phyloP scores from a whole-genome alignment of 495 filamentous ascomycete species.

The Aspergillus kassunensis region DNA sequence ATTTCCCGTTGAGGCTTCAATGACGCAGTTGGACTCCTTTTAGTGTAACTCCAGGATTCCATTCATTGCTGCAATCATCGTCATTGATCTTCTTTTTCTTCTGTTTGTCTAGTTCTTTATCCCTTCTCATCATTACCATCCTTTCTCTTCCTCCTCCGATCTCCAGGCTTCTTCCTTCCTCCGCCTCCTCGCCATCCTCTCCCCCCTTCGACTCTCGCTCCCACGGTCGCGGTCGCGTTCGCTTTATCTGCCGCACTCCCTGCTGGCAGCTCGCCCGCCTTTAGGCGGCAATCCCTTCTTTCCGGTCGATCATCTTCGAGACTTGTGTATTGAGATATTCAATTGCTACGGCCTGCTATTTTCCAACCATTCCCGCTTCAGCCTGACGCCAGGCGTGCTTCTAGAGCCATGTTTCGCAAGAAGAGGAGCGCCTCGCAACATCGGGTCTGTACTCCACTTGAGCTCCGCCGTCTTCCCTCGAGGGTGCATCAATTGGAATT shows the following conservation, averaged over 20 bases:
- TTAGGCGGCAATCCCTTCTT: neutral
- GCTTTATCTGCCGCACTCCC: neutral
- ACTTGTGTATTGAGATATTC: neutral
- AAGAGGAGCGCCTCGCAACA: conserved; percentile 51
- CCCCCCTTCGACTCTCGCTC: neutral
- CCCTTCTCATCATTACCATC: neutral
- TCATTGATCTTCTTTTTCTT: neutral
- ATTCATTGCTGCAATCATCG: neutral
- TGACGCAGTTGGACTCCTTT: neutral
- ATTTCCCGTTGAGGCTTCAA: neutral
- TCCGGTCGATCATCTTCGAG: neutral
- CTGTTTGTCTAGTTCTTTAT: neutral
- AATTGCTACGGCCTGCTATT: conserved; percentile 4
- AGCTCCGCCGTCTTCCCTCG: neutral
- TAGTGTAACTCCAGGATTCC: neutral
- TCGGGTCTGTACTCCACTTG: conserved; percentile 43
- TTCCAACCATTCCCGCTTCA: neutral
- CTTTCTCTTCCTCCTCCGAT: neutral
- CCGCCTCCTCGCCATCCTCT: neutral
- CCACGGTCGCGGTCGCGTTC: neutral
- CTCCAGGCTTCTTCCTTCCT: neutral
- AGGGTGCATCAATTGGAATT: neutral
- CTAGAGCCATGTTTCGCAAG: conserved; percentile 49
- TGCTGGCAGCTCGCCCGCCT: neutral
- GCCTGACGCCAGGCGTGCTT: conserved; percentile 3